phyloP scores from a whole-genome alignment of 257 asterid species.

The Solanum stenotomum region DNA sequence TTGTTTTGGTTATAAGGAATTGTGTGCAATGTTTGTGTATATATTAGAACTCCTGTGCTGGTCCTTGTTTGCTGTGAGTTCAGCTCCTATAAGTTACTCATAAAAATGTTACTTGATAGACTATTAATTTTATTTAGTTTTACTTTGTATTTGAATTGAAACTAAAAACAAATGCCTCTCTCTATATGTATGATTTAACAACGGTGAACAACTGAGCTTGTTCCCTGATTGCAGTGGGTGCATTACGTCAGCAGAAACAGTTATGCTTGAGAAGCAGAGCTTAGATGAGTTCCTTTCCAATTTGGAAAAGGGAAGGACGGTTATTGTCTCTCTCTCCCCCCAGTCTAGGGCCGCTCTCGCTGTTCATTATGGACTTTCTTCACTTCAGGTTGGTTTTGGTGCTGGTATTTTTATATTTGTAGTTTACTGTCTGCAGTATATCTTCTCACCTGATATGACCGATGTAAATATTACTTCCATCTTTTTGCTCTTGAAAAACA shows the following conservation, averaged over 20 bases:
- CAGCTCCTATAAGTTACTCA: background rate
- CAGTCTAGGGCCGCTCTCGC: constrained; percentile 98
- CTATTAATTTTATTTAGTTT: background rate
- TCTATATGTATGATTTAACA: background rate
- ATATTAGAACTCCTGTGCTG: background rate
- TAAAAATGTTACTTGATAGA: background rate
- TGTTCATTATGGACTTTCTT: constrained; percentile 71
- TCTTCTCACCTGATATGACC: background rate
- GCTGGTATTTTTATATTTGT: background rate
- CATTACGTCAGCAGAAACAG: constrained; percentile 95
- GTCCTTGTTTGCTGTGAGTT: background rate
- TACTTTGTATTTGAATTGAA: background rate
- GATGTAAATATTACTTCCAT: background rate
- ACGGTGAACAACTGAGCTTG: background rate
- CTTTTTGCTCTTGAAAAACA: background rate
- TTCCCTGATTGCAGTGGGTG: constrained; percentile 67
- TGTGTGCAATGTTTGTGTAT: background rate
- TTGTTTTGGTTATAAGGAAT: background rate
- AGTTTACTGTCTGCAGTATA: background rate
- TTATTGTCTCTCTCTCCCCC: constrained; percentile 79
- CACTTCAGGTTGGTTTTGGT: constrained; percentile 46
- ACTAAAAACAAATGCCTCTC: background rate
- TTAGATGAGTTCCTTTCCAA: constrained; percentile 74
- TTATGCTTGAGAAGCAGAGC: constrained; percentile 99
- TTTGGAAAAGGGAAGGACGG: constrained; percentile 57